These are phyloP conservation scores for Penicillium sp. DNA, from an alignment of 2,329 filamentous ascomycete genomes.

Conservation along the genomic window DNA sequence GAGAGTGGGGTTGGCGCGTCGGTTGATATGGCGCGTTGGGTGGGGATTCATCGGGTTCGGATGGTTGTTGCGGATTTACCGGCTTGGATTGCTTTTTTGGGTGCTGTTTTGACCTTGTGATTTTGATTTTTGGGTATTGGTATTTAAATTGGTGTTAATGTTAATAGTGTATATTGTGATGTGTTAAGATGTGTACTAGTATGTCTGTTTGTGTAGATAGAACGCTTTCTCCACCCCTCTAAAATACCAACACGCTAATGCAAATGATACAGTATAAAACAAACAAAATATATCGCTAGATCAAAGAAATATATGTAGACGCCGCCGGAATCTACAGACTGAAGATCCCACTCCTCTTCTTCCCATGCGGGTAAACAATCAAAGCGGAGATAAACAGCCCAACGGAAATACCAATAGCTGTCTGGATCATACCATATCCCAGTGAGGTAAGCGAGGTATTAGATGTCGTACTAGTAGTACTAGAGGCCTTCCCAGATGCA, in stretches of 20 bases:
- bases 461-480: constrained; percentile 2
- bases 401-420: constrained; percentile 48
- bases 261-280: not conserved
- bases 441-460: constrained; percentile 32
- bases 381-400: constrained; percentile 47
- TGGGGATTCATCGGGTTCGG: constrained; percentile 14
- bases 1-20: constrained; percentile 8
- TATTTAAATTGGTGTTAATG: not conserved
- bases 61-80: constrained; percentile 16
- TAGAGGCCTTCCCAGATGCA: constrained; percentile 13
- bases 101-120: constrained; percentile 10
- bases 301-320: not conserved
- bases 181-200: not conserved
- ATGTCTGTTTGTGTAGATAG: not conserved
- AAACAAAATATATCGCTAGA: not conserved
- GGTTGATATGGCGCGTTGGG: constrained; percentile 16
- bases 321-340: constrained; percentile 29
- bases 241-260: not conserved
- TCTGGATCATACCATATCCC: constrained; percentile 48
- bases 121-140: not conserved
- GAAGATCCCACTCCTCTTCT: constrained; percentile 47
- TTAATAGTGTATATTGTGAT: not conserved
- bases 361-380: constrained; percentile 48
- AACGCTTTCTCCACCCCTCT: not conserved
- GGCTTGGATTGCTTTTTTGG: constrained; percentile 17